Conservation (phyloP, 108 stramenopile genomes). For the Licmophora abbreviata region DNA sequence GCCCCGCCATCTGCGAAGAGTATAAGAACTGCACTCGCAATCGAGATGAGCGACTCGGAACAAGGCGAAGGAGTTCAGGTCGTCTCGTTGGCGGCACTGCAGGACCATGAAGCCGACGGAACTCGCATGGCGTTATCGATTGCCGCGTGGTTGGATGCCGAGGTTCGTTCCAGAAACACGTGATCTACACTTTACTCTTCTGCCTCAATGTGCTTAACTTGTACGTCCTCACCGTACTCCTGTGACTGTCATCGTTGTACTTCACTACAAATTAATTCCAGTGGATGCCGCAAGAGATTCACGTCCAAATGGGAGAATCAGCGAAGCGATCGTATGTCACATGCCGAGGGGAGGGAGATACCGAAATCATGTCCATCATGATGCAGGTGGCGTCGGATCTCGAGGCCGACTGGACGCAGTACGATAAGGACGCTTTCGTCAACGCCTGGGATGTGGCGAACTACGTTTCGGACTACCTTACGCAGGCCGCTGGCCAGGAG, state of each 20-base stretch:
- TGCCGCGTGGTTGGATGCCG: constrained; percentile 54
- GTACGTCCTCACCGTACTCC: background rate
- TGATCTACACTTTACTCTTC: background rate
- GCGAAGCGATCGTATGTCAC: constrained; percentile 54
- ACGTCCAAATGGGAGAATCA: constrained; percentile 58
- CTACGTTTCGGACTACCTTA: constrained; percentile 75
- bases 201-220: background rate
- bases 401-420: constrained; percentile 52
- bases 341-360: constrained; percentile 36
- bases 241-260: background rate
- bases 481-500: constrained; percentile 50
- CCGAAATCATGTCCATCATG: constrained; percentile 71
- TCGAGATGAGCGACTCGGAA: too few species aligned
- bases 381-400: constrained; percentile 59
- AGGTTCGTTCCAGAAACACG: constrained; percentile 16
- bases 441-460: constrained; percentile 81
- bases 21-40: too few species aligned
- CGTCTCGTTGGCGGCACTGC: constrained; percentile 25
- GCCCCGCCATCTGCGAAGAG: too few species aligned
- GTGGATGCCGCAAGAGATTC: constrained; percentile 81
- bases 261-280: constrained; percentile 2
- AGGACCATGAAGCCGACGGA: constrained; percentile 61
- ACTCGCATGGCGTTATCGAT: constrained; percentile 50
- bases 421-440: constrained; percentile 79
- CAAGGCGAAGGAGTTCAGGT: too few species aligned